These are phyloP conservation scores for Solanum chilense DNA, from an alignment of 257 asterid genomes.

Conservation along the genomic window DNA sequence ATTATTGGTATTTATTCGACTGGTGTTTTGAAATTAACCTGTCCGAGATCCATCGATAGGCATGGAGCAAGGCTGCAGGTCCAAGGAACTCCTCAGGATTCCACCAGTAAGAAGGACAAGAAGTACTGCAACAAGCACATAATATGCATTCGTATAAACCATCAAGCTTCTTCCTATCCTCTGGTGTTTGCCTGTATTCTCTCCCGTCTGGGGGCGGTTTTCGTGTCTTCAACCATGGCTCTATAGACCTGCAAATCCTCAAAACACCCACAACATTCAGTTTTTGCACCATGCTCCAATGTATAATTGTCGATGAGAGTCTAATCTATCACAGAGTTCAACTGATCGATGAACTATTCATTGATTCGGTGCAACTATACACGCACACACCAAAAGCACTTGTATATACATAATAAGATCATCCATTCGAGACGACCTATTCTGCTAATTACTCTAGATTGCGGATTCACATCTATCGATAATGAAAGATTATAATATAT, in stretches of 20 bases:
- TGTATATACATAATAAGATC: not conserved
- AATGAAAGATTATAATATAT: not conserved
- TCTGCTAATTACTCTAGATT: not conserved
- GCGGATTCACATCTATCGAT: not conserved
- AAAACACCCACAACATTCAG: not conserved
- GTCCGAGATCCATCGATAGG: slow-evolving; percentile 59
- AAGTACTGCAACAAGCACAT: slow-evolving; percentile 65
- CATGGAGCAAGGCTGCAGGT: slow-evolving; percentile 60
- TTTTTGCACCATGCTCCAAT: not conserved
- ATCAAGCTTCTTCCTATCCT: slow-evolving; percentile 53
- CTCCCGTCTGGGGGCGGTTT: slow-evolving; percentile 35
- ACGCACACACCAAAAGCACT: not conserved
- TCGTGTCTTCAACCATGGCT: slow-evolving; percentile 71
- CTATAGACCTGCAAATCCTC: slow-evolving; percentile 37
- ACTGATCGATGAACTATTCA: too few relatives aligned
- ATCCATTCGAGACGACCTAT: not conserved
- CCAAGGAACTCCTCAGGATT: slow-evolving; percentile 66
- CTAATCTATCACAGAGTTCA: not conserved
- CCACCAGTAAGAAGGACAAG: slow-evolving; percentile 93
- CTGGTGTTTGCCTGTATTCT: slow-evolving; percentile 41
- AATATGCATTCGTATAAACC: slow-evolving; percentile 74
- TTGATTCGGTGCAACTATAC: too few relatives aligned
- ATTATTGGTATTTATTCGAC: not conserved
- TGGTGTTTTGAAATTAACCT: slow-evolving; percentile 18
- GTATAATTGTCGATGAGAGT: not conserved